phyloP scores from a whole-genome alignment of 345 rosid species.

The Gynandropsis gynandra region DNA sequence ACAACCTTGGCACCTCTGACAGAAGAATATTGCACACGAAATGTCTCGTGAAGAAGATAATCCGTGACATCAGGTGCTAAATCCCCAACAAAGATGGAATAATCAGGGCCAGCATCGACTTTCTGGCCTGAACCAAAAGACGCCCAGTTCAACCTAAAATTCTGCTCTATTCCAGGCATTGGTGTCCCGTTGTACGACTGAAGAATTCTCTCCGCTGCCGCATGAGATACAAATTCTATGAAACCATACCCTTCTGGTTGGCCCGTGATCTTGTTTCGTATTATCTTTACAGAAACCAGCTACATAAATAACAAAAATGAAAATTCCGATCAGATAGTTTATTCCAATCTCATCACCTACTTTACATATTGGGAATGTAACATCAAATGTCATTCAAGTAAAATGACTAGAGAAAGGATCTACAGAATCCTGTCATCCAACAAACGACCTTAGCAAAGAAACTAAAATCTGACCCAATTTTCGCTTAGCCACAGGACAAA shows the following conservation, averaged over 20 bases:
- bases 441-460: background rate
- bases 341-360: conserved; percentile 5
- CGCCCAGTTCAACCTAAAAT: conserved; percentile 93
- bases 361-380: background rate
- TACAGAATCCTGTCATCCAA: background rate
- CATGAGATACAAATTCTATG: conserved; percentile 83
- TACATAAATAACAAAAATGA: conserved; percentile 21
- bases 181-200: conserved; percentile 77
- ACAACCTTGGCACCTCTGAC: conserved; percentile 99
- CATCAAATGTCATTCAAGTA: background rate
- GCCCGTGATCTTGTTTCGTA: conserved; percentile 87
- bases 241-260: conserved; percentile 98
- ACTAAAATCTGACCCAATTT: no score
- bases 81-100: conserved; percentile 95
- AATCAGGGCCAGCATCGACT: conserved; percentile 85
- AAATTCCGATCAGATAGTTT: background rate
- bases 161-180: conserved; percentile 85
- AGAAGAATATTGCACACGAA: conserved; percentile 69
- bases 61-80: conserved; percentile 93
- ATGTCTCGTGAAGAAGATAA: conserved; percentile 88
- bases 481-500: no score
- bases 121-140: conserved; percentile 92
- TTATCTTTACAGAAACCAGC: conserved; percentile 85
- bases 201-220: conserved; percentile 79
- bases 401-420: background rate